Evolutionary conservation across 2,329 filamentous ascomycete species (phyloP).

Genomic region (Sphaerulina musiva): DNA sequence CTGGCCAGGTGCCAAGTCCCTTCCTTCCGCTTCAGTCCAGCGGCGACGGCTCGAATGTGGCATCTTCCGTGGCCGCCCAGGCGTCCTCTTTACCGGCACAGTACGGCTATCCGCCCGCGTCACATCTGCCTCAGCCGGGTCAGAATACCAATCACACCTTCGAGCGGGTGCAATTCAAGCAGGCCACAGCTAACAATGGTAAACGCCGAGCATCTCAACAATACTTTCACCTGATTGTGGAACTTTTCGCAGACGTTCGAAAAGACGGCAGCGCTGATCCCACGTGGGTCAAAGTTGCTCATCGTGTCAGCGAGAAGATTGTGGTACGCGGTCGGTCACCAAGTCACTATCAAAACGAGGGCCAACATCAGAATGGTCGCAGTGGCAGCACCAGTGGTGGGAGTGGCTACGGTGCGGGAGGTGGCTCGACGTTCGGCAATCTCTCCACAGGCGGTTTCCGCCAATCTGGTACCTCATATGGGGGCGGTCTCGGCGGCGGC

Average conservation of each 20-base stretch:
- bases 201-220: conserved; percentile 86
- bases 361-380: conserved; percentile 47
- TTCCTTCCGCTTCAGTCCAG: conserved; percentile 39
- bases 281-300: conserved; percentile 64
- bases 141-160: conserved; percentile 55
- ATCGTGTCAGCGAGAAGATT: conserved; percentile 69
- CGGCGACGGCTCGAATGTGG: conserved; percentile 18
- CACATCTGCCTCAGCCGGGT: conserved; percentile 25
- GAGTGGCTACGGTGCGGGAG: conserved; percentile 34
- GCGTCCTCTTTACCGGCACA: conserved; percentile 15
- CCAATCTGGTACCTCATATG: conserved; percentile 19
- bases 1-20: conserved; percentile 33
- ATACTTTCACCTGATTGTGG: conserved; percentile 84
- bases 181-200: conserved; percentile 87
- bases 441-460: conserved; percentile 31
- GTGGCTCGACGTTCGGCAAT: conserved; percentile 26
- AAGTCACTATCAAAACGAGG: conserved; percentile 52
- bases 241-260: conserved; percentile 67
- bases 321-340: conserved; percentile 81
- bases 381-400: conserved; percentile 62
- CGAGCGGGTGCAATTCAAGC: conserved; percentile 90
- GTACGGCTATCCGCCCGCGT: conserved; percentile 19
- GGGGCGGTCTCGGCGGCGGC: conserved; percentile 20
- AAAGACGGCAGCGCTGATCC: conserved; percentile 39
- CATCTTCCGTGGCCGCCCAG: conserved; percentile 7